These are phyloP conservation scores for Cercis canadensis DNA, from an alignment of 306 rosid species.

Conservation along the genomic window DNA sequence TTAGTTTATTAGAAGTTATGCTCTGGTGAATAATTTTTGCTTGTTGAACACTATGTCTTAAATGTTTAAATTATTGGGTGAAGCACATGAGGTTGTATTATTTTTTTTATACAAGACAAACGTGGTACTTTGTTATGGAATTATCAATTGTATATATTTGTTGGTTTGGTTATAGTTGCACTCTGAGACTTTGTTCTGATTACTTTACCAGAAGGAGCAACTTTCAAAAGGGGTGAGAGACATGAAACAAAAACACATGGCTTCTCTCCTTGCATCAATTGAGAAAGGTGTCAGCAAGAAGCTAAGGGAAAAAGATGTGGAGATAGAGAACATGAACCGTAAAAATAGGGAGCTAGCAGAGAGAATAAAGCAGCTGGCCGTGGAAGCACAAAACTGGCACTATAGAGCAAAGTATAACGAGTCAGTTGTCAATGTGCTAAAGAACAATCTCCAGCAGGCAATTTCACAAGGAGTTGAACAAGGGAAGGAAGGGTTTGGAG, in stretches of 20 bases:
- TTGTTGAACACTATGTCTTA: no score
- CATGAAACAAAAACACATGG: constrained; percentile 74
- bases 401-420: constrained; percentile 83
- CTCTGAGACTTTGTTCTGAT: constrained; percentile 19
- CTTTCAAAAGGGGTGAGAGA: constrained; percentile 79
- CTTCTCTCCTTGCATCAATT: constrained; percentile 65
- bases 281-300: constrained; percentile 75
- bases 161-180: neutral
- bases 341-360: constrained; percentile 78
- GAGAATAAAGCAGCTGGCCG: constrained; percentile 79
- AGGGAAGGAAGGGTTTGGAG: constrained; percentile 95
- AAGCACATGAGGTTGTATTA: neutral
- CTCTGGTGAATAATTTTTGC: no score
- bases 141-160: constrained; percentile 12
- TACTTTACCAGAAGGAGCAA: constrained; percentile 73
- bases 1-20: no score
- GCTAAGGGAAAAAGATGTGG: constrained; percentile 74
- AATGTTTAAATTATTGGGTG: neutral
- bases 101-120: neutral
- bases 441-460: constrained; percentile 83
- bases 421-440: constrained; percentile 76
- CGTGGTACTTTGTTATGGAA: constrained; percentile 12
- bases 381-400: constrained; percentile 90
- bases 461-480: constrained; percentile 86
- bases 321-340: constrained; percentile 75